Percentiles rank a stretch among this genome's conserved stretches.
Conservation (phyloP, 2,329 filamentous ascomycete species). For the Verticillium nonalfalfae region DNA sequence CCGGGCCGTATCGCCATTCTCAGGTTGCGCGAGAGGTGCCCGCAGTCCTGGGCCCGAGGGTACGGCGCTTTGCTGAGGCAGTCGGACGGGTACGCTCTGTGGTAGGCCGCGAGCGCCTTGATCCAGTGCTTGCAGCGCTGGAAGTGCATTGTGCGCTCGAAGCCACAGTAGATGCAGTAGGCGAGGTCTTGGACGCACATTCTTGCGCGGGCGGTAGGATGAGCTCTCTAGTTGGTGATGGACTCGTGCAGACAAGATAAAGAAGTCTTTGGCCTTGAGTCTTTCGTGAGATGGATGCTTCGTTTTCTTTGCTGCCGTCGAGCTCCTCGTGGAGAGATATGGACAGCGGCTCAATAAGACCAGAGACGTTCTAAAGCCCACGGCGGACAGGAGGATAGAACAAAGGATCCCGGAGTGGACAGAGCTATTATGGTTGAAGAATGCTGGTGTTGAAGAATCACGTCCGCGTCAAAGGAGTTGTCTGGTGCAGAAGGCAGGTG, state of each 20-base stretch:
- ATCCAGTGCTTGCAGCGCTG: constrained; percentile 6
- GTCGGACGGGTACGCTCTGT: constrained; percentile 1
- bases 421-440: not conserved
- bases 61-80: constrained; percentile 4
- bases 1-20: constrained; percentile 7
- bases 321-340: not conserved
- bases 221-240: too few species aligned
- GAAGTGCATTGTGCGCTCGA: constrained; percentile 11
- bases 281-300: not conserved
- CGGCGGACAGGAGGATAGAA: not conserved
- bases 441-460: not conserved
- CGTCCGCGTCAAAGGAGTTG: not conserved
- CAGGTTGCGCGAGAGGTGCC: constrained; percentile 5
- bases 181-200: constrained; percentile 13
- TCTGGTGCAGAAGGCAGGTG: not conserved
- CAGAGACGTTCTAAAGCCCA: too few species aligned
- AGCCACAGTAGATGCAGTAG: constrained; percentile 10
- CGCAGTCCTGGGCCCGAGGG: constrained; percentile 7
- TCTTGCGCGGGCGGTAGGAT: not conserved
- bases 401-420: not conserved
- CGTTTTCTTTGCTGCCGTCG: not conserved
- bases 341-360: too few species aligned
- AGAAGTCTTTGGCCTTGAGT: not conserved
- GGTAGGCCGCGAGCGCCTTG: not conserved
- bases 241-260: not conserved